Base-by-base conservation (phyloP, 371 early-diverging fungal genomes). In the Parasitella parasitica region DNA sequence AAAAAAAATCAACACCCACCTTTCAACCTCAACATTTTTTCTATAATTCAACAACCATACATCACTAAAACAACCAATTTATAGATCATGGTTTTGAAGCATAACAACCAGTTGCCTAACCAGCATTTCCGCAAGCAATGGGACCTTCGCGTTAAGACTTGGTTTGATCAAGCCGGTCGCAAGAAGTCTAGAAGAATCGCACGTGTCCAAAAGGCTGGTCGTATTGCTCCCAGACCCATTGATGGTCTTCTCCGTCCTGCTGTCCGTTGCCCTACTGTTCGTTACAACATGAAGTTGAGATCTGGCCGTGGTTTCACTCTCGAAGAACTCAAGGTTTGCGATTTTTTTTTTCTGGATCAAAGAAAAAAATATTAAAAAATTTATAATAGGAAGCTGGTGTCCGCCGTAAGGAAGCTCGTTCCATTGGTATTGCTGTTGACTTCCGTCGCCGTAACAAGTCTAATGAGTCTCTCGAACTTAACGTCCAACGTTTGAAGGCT, bases 91-190 rank as follows among this genome's bases (percentile, higher is more conserved):
- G 78, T 76, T 64, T 88, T 95, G 92, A 94, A 92, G 89, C 99
- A 97, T 91, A 99, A 99, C 93, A 97, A 98, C 86, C 90, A 90
- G 78, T 85, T 99, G 86, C 98, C 97, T 85, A 97, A 96, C 86
- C 88, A 82, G 80, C 99, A 99, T 81, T 97, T 98, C 91, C 98
- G 94, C 83, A 99, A 99, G 93, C 94, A 97, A 85, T 97, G 99
- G 95, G 92, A 96, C 80, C 80, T 85, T 66, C 95, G 94, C 73
- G 97, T 98, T 66, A 95, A 94, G 90, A 97, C 97, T 71, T 99
- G 99, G 98, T 99, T 99, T 86, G 89, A 98, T 86, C 99, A 99
- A 87, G 94, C 99, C 70, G 95, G 95, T 61, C 92, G 92, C 77
- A 96, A 95, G 90, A 89, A 90, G 86, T 83, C 92, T 66, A 88